Conservation (phyloP, 139 green algal species). For the Coelastrella sp. region DNA sequence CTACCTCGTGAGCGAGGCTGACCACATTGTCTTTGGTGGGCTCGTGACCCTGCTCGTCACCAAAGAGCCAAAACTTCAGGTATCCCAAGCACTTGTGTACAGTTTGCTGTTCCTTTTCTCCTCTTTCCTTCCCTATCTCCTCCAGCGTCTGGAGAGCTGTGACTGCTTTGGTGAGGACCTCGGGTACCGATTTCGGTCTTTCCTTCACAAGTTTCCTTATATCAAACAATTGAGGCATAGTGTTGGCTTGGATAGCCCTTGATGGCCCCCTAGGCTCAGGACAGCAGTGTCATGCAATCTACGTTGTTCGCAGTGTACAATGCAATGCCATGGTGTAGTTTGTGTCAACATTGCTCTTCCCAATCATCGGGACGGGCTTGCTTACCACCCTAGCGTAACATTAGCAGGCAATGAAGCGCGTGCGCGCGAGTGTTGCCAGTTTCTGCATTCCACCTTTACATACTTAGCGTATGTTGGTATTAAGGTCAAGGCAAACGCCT, state of each 20-base stretch:
- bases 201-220: conserved; percentile 44
- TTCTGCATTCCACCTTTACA: too few relatives aligned
- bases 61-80: conserved; percentile 81
- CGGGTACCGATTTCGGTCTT: background rate
- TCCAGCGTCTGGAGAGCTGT: conserved; percentile 9
- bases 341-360: too few relatives aligned
- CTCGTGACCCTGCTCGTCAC: conserved; percentile 71
- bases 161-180: conserved; percentile 22
- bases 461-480: too few relatives aligned
- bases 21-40: conserved; percentile 75
- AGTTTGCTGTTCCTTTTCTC: conserved; percentile 38
- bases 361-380: too few relatives aligned
- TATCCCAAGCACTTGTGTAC: conserved; percentile 61
- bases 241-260: background rate
- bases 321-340: too few relatives aligned
- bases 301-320: too few relatives aligned
- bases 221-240: conserved; percentile 32
- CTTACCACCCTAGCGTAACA: too few relatives aligned
- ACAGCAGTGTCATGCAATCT: background rate
- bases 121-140: background rate
- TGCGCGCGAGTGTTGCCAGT: too few relatives aligned
- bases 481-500: too few relatives aligned
- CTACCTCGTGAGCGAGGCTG: conserved; percentile 66
- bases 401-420: too few relatives aligned
- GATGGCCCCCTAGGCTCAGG: background rate